Evolutionary conservation across 495 filamentous ascomycete genomes (phyloP).

Genomic region (Penicillium bovifimosum): DNA sequence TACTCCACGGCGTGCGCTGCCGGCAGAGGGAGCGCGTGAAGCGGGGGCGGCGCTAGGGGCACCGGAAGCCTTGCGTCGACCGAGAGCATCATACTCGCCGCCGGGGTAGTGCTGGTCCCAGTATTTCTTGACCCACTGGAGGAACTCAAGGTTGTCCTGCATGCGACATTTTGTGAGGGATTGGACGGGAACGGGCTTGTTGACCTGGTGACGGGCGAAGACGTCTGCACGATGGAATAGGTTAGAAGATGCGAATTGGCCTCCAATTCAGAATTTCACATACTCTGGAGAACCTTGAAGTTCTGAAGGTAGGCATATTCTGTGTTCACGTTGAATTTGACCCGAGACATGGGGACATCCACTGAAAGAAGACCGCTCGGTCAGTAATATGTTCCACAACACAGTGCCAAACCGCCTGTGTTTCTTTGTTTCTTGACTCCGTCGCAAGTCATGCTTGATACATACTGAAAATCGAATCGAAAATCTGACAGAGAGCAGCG

Average conservation of each 20-base stretch:
- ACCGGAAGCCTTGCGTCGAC: slow-evolving; percentile 73
- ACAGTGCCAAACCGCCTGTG: background rate
- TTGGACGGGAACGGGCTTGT: slow-evolving; percentile 83
- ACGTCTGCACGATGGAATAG: slow-evolving; percentile 48
- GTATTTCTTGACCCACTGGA: slow-evolving; percentile 92
- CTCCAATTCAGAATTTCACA: slow-evolving; percentile 26
- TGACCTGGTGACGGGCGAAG: slow-evolving; percentile 79
- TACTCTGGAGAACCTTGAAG: slow-evolving; percentile 95
- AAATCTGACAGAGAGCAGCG: slow-evolving; percentile 90
- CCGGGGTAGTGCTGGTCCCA: slow-evolving; percentile 99
- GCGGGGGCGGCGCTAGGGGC: slow-evolving; percentile 43
- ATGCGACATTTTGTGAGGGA: slow-evolving; percentile 94
- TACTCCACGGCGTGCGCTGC: slow-evolving; percentile 52
- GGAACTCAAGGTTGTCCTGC: slow-evolving; percentile 99
- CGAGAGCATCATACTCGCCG: slow-evolving; percentile 88
- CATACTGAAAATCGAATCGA: slow-evolving; percentile 92
- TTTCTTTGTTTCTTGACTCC: background rate
- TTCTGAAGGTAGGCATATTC: slow-evolving; percentile 98
- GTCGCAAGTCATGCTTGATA: slow-evolving; percentile 7
- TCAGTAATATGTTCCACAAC: slow-evolving; percentile 12
- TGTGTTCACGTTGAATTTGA: slow-evolving; percentile 96
- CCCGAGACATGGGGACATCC: slow-evolving; percentile 91
- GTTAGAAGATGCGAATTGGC: slow-evolving; percentile 6
- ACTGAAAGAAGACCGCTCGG: slow-evolving; percentile 38
- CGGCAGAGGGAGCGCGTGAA: slow-evolving; percentile 25